Evolutionary conservation across 208 protist species (phyloP), one percentile per base, ranked within the genome.

Genomic region (Trichomonas tenax): DNA sequence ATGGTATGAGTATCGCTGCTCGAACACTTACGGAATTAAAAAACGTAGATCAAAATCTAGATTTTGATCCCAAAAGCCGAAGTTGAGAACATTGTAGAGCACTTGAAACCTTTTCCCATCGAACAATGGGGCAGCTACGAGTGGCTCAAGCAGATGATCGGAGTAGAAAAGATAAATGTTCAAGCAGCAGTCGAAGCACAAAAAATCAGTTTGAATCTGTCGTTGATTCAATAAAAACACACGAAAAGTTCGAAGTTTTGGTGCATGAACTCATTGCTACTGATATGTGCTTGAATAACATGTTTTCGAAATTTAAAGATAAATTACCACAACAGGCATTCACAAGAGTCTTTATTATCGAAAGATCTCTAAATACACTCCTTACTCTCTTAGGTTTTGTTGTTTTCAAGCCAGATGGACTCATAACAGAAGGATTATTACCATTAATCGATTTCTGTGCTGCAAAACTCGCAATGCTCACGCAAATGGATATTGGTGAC

Each of bases 111-210:
- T 34, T 51, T 93, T 21, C 86, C 86, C 34, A 41, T 93, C 17
- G 86, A 93, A 58, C 40, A 93, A 51, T 58, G 41, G 11, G 86
- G 86, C 1, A 93, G 86, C 44, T 44, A 41, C 6, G 86, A 41
- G n/a, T 93, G 86, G 86, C 86, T 93, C 44, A 41, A 93, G 15
- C 86, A 93, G 46, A 93, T 51, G 86, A 48, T 93, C 8, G 45
- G 45, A 34, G 51, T 93, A 49, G 86, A 93, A 93, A 48, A 38
- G 31, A 23, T 93, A 36, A 93, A 93, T 38, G 86, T 93, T 93
- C 44, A 44, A 34, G 86, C 86, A 11, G 40, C 45, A 34, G 44
- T 38, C 34, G 40, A 93, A 93, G 86, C 86, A 38, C 3, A 11
- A 51, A 51, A 48, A 93, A 93, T 51, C 40, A 93, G 44, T 93